Evolutionary conservation across 805 yeast species (phyloP).

Genomic region (Kurtzmaniella cleridarum): DNA sequence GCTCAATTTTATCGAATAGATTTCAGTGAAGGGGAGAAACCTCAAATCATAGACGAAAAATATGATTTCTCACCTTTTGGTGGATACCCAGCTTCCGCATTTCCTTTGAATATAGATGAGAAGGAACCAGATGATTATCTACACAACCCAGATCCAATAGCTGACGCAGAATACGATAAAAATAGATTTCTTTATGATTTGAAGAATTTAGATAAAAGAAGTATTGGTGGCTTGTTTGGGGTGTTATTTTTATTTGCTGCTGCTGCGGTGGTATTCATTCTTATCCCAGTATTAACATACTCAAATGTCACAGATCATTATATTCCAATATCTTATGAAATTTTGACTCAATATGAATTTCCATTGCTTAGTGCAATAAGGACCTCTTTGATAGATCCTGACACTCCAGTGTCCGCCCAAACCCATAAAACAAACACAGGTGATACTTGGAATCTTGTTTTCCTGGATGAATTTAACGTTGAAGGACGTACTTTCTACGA

Average conservation of each 20-base stretch:
- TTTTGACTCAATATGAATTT: slow-evolving; percentile 51
- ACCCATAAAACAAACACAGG: slow-evolving; percentile 38
- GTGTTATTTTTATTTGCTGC: slow-evolving; percentile 54
- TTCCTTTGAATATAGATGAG: slow-evolving; percentile 87
- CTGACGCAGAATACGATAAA: slow-evolving; percentile 79
- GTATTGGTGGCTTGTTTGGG: slow-evolving; percentile 59
- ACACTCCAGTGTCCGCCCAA: slow-evolving; percentile 53
- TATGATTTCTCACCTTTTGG: slow-evolving; percentile 84
- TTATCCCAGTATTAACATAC: slow-evolving; percentile 80
- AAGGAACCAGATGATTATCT: slow-evolving; percentile 92
- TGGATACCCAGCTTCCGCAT: slow-evolving; percentile 92
- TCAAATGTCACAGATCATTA: slow-evolving; percentile 52
- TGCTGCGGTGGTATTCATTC: slow-evolving; percentile 61
- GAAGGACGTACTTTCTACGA: slow-evolving; percentile 34
- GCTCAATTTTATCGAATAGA: no score
- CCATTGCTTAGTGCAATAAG: slow-evolving; percentile 56
- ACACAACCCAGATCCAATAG: slow-evolving; percentile 94
- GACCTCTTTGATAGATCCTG: slow-evolving; percentile 60
- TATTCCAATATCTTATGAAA: slow-evolving; percentile 24
- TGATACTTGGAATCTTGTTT: slow-evolving; percentile 30
- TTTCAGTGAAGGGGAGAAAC: no score
- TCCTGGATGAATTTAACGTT: slow-evolving; percentile 34
- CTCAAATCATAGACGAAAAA: background rate
- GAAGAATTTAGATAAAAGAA: slow-evolving; percentile 58
- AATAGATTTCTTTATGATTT: slow-evolving; percentile 60